A percentile compares a stretch with the other conserved stretches of the same genome.
phyloP scores from a whole-genome alignment of 1,139 yeast species.

The Saccharomyces hybrid region DNA sequence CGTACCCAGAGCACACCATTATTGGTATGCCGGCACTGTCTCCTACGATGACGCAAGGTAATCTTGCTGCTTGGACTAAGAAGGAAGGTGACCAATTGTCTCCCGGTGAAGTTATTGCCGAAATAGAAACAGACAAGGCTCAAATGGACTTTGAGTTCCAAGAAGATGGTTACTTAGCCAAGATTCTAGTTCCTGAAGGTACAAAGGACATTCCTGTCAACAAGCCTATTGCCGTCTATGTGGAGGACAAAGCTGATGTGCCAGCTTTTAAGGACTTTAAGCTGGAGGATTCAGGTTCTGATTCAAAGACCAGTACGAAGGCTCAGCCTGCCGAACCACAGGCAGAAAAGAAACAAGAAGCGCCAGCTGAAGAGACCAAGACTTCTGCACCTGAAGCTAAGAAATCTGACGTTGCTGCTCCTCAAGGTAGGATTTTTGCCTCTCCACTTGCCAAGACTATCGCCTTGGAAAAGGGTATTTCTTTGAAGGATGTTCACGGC shows the following conservation, averaged over 20 bases:
- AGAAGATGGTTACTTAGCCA: conserved; percentile 94
- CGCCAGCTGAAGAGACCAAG: conserved; percentile 1
- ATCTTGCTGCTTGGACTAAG: conserved; percentile 82
- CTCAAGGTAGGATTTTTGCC: conserved; percentile 71
- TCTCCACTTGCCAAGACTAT: conserved; percentile 92
- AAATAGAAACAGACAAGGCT: conserved; percentile 97
- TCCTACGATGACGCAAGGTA: conserved; percentile 97
- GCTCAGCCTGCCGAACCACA: conserved; percentile 3
- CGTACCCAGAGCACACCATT: conserved; percentile 56
- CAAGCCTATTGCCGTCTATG: conserved; percentile 93
- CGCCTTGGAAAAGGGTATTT: conserved; percentile 88
- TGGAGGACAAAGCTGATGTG: conserved; percentile 78
- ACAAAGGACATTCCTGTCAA: conserved; percentile 88
- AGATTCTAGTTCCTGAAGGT: conserved; percentile 80
- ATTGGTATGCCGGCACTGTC: conserved; percentile 81
- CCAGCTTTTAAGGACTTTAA: conserved; percentile 83
- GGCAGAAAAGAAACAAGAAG: conserved; percentile 16
- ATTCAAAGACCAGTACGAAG: background rate
- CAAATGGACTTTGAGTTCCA: conserved; percentile 98
- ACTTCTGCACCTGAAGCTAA: background rate
- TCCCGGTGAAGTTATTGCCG: conserved; percentile 94
- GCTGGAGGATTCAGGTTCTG: conserved; percentile 63
- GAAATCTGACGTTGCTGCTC: conserved; percentile 25
- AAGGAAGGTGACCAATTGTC: conserved; percentile 75
- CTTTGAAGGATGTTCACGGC: conserved; percentile 79